A percentile compares a stretch with the other conserved stretches of the same genome.
Conservation (phyloP, 2,329 filamentous ascomycete species). For the Aspergillus felis region DNA sequence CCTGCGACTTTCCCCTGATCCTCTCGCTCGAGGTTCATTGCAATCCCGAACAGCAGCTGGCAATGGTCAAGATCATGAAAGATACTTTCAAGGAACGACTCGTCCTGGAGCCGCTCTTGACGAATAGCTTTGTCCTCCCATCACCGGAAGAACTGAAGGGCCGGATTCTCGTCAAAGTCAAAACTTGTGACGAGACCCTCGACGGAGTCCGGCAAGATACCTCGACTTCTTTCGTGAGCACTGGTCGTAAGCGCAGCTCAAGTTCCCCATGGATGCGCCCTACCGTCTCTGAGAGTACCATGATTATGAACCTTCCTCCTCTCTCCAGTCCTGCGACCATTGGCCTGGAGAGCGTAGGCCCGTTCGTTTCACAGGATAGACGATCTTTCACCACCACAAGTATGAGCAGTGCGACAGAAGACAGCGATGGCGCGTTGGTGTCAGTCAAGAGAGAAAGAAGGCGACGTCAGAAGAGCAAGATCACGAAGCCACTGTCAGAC, state of each 20-base stretch:
- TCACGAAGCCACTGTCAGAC: constrained; percentile 74
- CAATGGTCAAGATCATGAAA: constrained; percentile 88
- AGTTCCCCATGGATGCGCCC: constrained; percentile 72
- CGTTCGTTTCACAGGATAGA: constrained; percentile 49
- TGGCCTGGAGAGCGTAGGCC: constrained; percentile 42
- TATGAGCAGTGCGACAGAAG: constrained; percentile 63
- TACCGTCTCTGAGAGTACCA: constrained; percentile 54
- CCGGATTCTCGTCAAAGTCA: constrained; percentile 90
- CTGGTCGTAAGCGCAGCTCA: constrained; percentile 61
- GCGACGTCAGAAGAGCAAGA: constrained; percentile 71
- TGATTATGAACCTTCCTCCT: constrained; percentile 46
- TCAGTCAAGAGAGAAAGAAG: constrained; percentile 57
- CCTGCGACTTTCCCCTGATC: constrained; percentile 84
- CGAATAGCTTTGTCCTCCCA: constrained; percentile 66
- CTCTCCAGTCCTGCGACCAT: constrained; percentile 53
- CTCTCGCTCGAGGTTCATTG: constrained; percentile 96
- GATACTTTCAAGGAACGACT: constrained; percentile 77
- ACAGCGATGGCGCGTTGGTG: constrained; percentile 61
- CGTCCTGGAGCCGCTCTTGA: constrained; percentile 69
- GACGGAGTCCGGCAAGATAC: constrained; percentile 44
- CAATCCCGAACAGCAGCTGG: constrained; percentile 72
- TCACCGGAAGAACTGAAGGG: constrained; percentile 81
- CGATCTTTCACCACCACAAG: constrained; percentile 53
- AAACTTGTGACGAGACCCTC: constrained; percentile 63
- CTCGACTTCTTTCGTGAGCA: constrained; percentile 31